Evolutionary conservation across 768 basidiomycete species (phyloP).

Genomic region (Solioccasus polychromus): DNA sequence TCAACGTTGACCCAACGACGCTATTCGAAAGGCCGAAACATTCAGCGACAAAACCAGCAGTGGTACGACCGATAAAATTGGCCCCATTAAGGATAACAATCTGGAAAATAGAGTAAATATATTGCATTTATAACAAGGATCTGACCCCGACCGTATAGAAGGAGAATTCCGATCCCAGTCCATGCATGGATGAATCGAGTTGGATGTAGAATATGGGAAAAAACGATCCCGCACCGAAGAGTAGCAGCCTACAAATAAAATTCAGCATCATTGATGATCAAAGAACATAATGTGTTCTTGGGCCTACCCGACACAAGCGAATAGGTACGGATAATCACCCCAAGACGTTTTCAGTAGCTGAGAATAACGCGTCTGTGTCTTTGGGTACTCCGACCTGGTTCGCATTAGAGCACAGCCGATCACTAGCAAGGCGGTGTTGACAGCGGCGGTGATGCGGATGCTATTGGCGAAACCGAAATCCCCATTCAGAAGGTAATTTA

Average conservation of each 20-base stretch:
- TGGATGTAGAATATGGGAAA: conserved; percentile 59
- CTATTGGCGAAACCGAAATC: conserved; percentile 38
- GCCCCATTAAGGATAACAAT: conserved; percentile 37
- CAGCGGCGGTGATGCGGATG: conserved; percentile 43
- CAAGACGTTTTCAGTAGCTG: conserved; percentile 18
- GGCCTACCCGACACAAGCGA: conserved; percentile 23
- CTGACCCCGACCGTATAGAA: conserved; percentile 50
- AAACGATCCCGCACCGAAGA: conserved; percentile 33
- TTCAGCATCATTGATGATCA: background rate
- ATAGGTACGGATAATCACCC: conserved; percentile 23
- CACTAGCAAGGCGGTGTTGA: conserved; percentile 37
- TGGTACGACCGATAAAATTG: conserved; percentile 34
- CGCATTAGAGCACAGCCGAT: conserved; percentile 34
- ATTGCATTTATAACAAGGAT: background rate
- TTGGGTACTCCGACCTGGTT: conserved; percentile 35
- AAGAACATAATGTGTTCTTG: background rate
- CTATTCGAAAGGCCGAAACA: conserved; percentile 44
- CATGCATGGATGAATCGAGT: conserved; percentile 49
- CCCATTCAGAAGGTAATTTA: conserved; percentile 23
- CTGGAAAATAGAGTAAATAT: conserved; percentile 18
- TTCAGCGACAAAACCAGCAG: conserved; percentile 36
- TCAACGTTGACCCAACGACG: conserved; percentile 35
- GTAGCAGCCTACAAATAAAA: conserved; percentile 7
- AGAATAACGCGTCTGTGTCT: conserved; percentile 10
- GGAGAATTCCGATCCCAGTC: conserved; percentile 42